Conservation (phyloP, 148 eudicot genomes). For the Simmondsia chinensis region DNA sequence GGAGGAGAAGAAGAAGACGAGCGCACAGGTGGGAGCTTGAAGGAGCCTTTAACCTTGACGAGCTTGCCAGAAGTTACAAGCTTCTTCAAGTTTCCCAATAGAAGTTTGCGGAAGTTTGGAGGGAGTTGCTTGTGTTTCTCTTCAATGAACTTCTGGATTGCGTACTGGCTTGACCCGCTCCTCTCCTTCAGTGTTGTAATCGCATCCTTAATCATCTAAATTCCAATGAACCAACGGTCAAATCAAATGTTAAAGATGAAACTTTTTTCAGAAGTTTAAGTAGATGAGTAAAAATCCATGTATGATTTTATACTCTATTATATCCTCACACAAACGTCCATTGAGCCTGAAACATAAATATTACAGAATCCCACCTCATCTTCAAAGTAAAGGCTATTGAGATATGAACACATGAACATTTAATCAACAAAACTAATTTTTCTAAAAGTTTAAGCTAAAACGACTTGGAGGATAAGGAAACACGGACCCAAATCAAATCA, state of each 20-base stretch:
- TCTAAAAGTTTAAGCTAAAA: neutral
- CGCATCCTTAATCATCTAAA: constrained; percentile 44
- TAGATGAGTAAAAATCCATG: too few species aligned
- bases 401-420: too few species aligned
- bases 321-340: too few species aligned
- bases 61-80: constrained; percentile 26
- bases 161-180: constrained; percentile 58
- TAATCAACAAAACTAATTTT: too few species aligned
- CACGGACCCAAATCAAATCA: neutral
- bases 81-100: constrained; percentile 27
- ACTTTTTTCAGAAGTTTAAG: neutral
- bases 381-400: too few species aligned
- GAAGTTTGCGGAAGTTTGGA: constrained; percentile 39
- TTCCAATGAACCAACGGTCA: neutral
- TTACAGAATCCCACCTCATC: too few species aligned
- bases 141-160: constrained; percentile 47
- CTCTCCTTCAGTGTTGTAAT: constrained; percentile 50
- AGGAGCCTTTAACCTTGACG: constrained; percentile 39
- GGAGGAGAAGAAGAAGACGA: too few species aligned
- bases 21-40: constrained; percentile 29
- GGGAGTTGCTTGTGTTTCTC: constrained; percentile 55
- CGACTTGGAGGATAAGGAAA: neutral
- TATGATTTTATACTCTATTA: too few species aligned
- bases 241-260: neutral
- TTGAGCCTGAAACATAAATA: too few species aligned